Evolutionary conservation across 805 yeast species (phyloP).

Genomic region (Grigorovia transvaalensis): DNA sequence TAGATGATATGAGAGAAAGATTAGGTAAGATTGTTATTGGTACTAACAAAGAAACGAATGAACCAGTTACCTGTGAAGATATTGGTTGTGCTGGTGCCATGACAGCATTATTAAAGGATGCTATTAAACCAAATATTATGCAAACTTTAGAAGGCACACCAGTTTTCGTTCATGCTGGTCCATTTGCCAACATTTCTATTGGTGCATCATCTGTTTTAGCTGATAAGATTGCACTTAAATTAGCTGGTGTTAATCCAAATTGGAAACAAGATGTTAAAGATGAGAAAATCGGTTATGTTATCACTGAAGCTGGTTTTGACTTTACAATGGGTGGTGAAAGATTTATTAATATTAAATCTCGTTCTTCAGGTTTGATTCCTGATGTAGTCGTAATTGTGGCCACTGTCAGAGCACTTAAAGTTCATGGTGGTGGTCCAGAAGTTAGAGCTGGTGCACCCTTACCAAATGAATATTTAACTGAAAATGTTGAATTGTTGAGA

Average conservation of each 20-base stretch:
- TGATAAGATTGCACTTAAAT: slow-evolving; percentile 69
- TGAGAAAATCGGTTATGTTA: slow-evolving; percentile 60
- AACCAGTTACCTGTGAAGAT: slow-evolving; percentile 73
- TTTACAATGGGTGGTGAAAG: slow-evolving; percentile 91
- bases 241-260: slow-evolving; percentile 55
- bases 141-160: slow-evolving; percentile 86
- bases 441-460: slow-evolving; percentile 77
- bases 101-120: slow-evolving; percentile 71
- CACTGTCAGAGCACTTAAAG: slow-evolving; percentile 72
- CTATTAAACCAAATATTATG: slow-evolving; percentile 77
- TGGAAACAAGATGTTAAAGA: slow-evolving; percentile 34
- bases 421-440: slow-evolving; percentile 85
- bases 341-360: slow-evolving; percentile 71
- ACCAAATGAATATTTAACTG: slow-evolving; percentile 62
- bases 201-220: slow-evolving; percentile 81
- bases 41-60: slow-evolving; percentile 48
- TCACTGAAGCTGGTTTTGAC: slow-evolving; percentile 84
- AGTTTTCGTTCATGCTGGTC: slow-evolving; percentile 81
- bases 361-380: slow-evolving; percentile 71
- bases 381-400: slow-evolving; percentile 75
- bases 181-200: slow-evolving; percentile 78
- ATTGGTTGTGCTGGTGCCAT: slow-evolving; percentile 81
- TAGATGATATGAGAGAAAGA: slow-evolving; percentile 63
- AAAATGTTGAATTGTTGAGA: slow-evolving; percentile 57
- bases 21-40: slow-evolving; percentile 71